Evolutionary conservation across 2,329 filamentous ascomycete genomes (phyloP), one percentile per base, ranked within the genome.

Genomic region (Epichloe festucae): DNA sequence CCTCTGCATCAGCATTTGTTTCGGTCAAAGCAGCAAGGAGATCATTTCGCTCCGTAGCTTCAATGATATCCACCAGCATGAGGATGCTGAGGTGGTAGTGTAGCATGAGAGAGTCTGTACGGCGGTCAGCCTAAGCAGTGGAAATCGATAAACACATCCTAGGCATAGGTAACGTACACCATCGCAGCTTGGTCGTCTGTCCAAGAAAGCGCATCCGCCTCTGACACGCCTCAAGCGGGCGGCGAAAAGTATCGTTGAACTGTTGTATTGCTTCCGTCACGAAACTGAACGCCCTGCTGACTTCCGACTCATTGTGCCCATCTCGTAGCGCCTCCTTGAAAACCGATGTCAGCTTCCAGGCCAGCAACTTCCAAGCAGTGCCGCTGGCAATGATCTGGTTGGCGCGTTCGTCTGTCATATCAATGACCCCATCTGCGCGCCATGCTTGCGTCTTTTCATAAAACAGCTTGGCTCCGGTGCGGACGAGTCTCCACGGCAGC

Each of bases 71-170:
- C 1, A 60, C 52, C 1, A 65, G 49, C 58, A 65, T 63, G 1
- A 66, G 41, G 7, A 66, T 65, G 53, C 63, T 64, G 5, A 66
- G 57, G 23, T 66, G 60, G 31, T 65, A 66, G 41, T 66, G 63
- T 11, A 66, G 56, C 63, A 65, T 65, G 0, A 65, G 58, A 15
- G 62, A 64, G 50, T 64, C 63, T 63, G 19, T 19, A n/a, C 3
- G 15, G 17, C 3, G n/a, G 43, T 56, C 21, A 54, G 35, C 34
- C 36, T 12, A 17, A 3, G 10, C 36, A 15, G 34, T 19, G 10
- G 10, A 7, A 3, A 10, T 31, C 27, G 27, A 31, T 31, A 11
- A 31, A 31, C 27, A 11, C 8, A 11, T 31, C 27, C 8, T 31
- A 8, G 12, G 21, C 23, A 53, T 5, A 19, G 19, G 27, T 10